Evolutionary conservation across 2,329 filamentous ascomycete species (phyloP), one percentile per base, ranked within the genome.

Genomic region (Cercospora janseana): DNA sequence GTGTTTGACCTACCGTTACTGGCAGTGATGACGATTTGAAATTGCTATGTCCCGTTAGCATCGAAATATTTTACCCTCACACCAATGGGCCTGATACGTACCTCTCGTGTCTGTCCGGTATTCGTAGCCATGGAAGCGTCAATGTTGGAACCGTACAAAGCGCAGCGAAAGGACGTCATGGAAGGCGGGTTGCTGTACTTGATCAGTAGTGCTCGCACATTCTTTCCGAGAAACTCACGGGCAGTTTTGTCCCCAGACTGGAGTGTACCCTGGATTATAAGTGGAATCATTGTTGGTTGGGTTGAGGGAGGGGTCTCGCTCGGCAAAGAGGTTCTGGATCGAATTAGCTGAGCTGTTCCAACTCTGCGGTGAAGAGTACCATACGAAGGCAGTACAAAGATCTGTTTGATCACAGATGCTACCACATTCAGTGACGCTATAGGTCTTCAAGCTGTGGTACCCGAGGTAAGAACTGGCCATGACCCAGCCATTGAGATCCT

Each of bases 141-240:
- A 41, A 69, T 60, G 15, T 55, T 56, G 29, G 64, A 65, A 13
- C 66, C 62, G 60, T 59, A 67, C 27, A 66, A 57, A 1, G 62
- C 60, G 56, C 64, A 67, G 51, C 64, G 65, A 57, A 60, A 65
- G 52, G 59, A 60, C 18, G 64, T 65, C 49, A 65, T 63, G 10
- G 57, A 59, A 18, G 56, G 29, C 5, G 62, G 63, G 46, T 61
- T 60, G 20, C 38, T 29, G n/a, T 6, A 10, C 1, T 27, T 12
- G 13, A 12, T 42, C 29, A 27, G 13, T 10, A 1, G 10, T 15
- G n/a, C n/a, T n/a, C n/a, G n/a, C n/a, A n/a, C 18, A 12, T 4
- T 9, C 12, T 10, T 28, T 10, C 10, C 15, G 24, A 26, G 15
- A 6, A 31, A 12, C 40, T 28, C 31, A 43, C 6, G 62, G 57